Conservation (phyloP, 257 asterid genomes). For the Solanum paucissectum region DNA sequence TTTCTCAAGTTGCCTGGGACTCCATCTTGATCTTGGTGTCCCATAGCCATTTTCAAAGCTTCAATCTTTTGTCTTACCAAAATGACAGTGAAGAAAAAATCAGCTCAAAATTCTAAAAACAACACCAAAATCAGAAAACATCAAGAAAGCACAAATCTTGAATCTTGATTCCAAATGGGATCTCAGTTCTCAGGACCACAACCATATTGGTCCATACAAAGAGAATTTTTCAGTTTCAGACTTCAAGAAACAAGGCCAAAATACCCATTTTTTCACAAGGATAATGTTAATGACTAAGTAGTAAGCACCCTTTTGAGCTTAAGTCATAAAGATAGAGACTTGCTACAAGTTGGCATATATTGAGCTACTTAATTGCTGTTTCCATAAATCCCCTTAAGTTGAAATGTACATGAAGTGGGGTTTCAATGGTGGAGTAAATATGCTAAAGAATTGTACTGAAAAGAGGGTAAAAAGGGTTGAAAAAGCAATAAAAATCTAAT, state of each 20-base stretch:
- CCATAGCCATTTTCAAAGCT: slow-evolving; percentile 32
- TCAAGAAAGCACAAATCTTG: background rate
- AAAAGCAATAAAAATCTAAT: background rate
- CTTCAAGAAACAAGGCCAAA: background rate
- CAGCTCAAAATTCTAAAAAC: background rate
- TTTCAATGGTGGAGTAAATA: background rate
- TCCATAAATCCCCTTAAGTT: background rate
- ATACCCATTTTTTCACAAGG: background rate
- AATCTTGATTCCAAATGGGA: background rate
- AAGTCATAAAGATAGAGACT: background rate
- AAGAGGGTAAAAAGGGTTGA: background rate
- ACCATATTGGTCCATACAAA: background rate
- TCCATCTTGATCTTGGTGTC: slow-evolving; percentile 21
- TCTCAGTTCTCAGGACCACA: background rate
- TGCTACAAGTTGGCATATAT: background rate
- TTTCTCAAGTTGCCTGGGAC: slow-evolving; percentile 37
- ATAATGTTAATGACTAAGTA: background rate
- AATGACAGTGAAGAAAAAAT: background rate
- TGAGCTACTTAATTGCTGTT: background rate
- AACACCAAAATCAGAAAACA: background rate
- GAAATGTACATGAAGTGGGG: background rate
- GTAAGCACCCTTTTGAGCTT: background rate
- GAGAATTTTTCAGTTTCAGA: background rate
- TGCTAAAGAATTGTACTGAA: background rate
- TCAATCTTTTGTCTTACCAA: background rate